These are phyloP conservation scores for Penicillium sp. DNA, from an alignment of 2,329 filamentous ascomycete genomes.

Conservation along the genomic window DNA sequence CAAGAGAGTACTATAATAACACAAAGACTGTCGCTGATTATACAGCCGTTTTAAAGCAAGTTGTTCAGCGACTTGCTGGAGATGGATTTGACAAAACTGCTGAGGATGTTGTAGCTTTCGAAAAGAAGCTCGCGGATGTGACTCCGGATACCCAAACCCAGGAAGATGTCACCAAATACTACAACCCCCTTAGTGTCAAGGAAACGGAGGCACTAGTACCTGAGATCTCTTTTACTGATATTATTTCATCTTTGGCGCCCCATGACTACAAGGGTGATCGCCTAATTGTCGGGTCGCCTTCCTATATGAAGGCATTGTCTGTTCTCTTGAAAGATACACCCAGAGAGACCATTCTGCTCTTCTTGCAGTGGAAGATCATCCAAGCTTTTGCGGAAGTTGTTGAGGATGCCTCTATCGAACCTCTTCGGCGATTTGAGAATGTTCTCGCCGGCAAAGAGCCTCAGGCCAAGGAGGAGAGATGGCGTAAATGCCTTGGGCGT, in stretches of 20 bases:
- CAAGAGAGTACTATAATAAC: slow-evolving; percentile 54
- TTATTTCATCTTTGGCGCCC: slow-evolving; percentile 49
- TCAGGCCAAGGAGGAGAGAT: slow-evolving; percentile 55
- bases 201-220: slow-evolving; percentile 51
- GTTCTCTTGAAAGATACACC: slow-evolving; percentile 48
- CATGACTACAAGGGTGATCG: slow-evolving; percentile 43
- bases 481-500: slow-evolving; percentile 55
- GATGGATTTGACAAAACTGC: slow-evolving; percentile 23
- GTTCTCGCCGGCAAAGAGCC: slow-evolving; percentile 55
- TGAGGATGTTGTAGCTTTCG: slow-evolving; percentile 48
- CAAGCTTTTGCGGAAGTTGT: slow-evolving; percentile 46
- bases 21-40: slow-evolving; percentile 47
- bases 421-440: slow-evolving; percentile 53
- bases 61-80: slow-evolving; percentile 35
- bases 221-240: slow-evolving; percentile 46
- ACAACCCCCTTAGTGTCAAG: slow-evolving; percentile 54
- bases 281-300: slow-evolving; percentile 52
- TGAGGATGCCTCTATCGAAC: slow-evolving; percentile 52
- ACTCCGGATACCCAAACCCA: slow-evolving; percentile 52
- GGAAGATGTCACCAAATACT: slow-evolving; percentile 57
- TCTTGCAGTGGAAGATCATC: slow-evolving; percentile 57
- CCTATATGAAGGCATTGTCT: slow-evolving; percentile 53
- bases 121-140: slow-evolving; percentile 52
- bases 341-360: slow-evolving; percentile 51
- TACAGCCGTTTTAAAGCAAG: slow-evolving; percentile 36